These are phyloP conservation scores for Paracoccidioides lutzii DNA, from an alignment of 2,329 filamentous ascomycete genomes.

Conservation along the genomic window DNA sequence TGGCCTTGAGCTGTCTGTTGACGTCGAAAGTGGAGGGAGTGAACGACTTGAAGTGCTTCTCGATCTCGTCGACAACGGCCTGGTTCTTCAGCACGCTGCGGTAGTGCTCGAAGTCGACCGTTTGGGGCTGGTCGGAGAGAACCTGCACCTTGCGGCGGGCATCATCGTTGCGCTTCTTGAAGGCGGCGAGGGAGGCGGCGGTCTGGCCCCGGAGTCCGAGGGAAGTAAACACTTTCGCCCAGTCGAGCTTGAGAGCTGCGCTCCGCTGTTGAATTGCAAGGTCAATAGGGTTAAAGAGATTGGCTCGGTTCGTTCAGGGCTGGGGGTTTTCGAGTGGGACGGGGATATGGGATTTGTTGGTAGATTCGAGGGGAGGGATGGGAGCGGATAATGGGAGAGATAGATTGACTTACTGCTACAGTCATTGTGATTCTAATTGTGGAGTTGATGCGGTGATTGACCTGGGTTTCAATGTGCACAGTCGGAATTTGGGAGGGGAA, in stretches of 20 bases:
- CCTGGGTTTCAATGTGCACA: conserved; percentile 5
- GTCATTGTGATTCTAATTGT: conserved; percentile 30
- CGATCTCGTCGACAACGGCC: conserved; percentile 88
- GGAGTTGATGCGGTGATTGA: conserved; percentile 10
- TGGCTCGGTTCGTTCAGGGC: neutral
- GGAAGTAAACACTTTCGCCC: conserved; percentile 85
- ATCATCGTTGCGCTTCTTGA: conserved; percentile 99
- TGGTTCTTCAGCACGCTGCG: conserved; percentile 88
- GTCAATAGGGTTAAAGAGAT: neutral
- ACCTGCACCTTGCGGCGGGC: conserved; percentile 82
- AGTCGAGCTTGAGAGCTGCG: conserved; percentile 98
- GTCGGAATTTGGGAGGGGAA: conserved; percentile 5
- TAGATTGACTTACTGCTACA: conserved; percentile 21
- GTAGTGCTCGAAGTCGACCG: conserved; percentile 90
- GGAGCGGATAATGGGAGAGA: neutral
- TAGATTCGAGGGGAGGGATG: neutral
- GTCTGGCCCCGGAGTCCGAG: conserved; percentile 95
- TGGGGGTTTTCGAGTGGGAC: neutral
- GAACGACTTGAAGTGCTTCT: conserved; percentile 86
- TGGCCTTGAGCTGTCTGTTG: conserved; percentile 86
- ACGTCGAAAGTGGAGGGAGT: conserved; percentile 91
- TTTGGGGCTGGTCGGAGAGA: conserved; percentile 71
- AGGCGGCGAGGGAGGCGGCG: conserved; percentile 75
- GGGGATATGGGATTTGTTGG: conserved; percentile 12
- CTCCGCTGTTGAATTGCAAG: conserved; percentile 53